Evolutionary conservation across 495 filamentous ascomycete species (phyloP).

Genomic region (Penicilliopsis zonata): DNA sequence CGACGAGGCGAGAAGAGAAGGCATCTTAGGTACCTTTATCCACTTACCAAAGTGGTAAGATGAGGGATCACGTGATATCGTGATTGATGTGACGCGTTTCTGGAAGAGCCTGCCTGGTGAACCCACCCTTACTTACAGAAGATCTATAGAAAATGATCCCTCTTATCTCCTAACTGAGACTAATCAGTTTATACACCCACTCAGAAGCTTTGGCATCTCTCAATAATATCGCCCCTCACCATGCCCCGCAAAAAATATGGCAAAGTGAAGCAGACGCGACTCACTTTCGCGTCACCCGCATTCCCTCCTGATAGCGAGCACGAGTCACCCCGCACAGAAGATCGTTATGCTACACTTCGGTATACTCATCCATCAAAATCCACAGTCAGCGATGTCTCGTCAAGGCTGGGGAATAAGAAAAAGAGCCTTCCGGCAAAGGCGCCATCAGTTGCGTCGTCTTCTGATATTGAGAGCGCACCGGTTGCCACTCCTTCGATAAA

Average conservation of each 20-base stretch:
- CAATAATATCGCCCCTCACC: constrained; percentile 1
- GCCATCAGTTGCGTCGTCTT: not conserved
- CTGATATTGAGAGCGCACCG: no score
- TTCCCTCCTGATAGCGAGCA: constrained; percentile 7
- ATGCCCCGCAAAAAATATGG: constrained; percentile 30
- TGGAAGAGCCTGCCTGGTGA: no score
- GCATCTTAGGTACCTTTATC: no score
- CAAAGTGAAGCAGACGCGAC: constrained; percentile 36
- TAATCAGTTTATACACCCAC: no score
- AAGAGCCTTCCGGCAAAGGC: not conserved
- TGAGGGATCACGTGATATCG: no score
- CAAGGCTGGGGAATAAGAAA: not conserved
- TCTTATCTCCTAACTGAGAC: no score
- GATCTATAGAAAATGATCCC: no score
- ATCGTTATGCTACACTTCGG: constrained; percentile 24
- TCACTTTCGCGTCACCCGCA: constrained; percentile 25
- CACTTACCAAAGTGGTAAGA: no score
- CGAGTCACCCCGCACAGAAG: constrained; percentile 7
- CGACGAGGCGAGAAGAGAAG: no score
- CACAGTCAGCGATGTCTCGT: constrained; percentile 10
- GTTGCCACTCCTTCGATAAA: constrained; percentile 2
- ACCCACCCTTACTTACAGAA: no score
- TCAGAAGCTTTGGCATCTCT: not conserved
- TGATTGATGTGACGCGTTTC: no score
- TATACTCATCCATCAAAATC: constrained; percentile 25